Evolutionary conservation across 75 land plant species (phyloP).

Genomic region (Cryptomeria japonica): DNA sequence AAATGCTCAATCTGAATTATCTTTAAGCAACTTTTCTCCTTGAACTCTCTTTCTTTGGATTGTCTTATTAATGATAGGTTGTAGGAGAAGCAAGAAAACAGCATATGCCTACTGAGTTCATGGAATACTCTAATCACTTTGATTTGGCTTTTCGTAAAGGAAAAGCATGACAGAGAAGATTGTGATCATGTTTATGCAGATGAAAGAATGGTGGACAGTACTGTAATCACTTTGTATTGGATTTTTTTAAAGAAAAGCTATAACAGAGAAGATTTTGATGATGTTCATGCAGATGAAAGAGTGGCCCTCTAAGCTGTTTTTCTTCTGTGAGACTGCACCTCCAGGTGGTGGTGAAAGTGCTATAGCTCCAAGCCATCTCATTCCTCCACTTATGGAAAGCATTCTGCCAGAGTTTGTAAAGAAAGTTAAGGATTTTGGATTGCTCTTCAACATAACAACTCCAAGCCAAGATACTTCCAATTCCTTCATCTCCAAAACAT

Average conservation of each 20-base stretch:
- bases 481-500: slow-evolving; percentile 28
- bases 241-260: not conserved
- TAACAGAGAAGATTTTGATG: too few relatives aligned
- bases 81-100: not conserved
- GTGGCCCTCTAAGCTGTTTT: slow-evolving; percentile 26
- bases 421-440: slow-evolving; percentile 21
- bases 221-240: not conserved
- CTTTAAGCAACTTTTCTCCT: too few relatives aligned
- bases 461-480: slow-evolving; percentile 17
- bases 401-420: slow-evolving; percentile 20
- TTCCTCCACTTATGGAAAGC: slow-evolving; percentile 17
- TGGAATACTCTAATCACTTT: too few relatives aligned
- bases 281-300: not conserved
- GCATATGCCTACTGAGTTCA: not conserved
- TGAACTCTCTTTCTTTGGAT: not conserved
- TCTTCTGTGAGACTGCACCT: slow-evolving; percentile 35
- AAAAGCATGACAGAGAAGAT: too few relatives aligned
- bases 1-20: too few relatives aligned
- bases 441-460: slow-evolving; percentile 16
- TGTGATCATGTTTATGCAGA: not conserved
- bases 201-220: not conserved
- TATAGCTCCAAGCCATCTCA: slow-evolving; percentile 19
- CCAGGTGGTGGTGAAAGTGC: slow-evolving; percentile 34
- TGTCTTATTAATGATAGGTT: too few relatives aligned
- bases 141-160: too few relatives aligned